Base-by-base conservation (phyloP, 352 stramenopile genomes). In the Phytophthora pseudosyringae region DNA sequence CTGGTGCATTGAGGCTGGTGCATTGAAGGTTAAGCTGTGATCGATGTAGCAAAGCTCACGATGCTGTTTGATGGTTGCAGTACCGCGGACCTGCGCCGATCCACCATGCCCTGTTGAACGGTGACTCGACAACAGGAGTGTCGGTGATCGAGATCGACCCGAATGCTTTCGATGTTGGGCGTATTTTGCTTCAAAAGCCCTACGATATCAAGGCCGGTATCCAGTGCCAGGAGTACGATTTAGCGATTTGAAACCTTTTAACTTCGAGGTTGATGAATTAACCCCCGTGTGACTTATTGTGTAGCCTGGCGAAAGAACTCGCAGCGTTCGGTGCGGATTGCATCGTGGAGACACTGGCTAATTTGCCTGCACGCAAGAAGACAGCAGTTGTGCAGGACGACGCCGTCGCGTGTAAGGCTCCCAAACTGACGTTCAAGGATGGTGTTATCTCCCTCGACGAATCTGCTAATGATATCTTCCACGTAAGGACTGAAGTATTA, bases 131-230 rank as follows among this genome's bases (percentile, higher is more conserved):
- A 3, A 97, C 89, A 1, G 89, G 89, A 29, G 79, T 96, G 28
- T 96, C 89, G 12, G 75, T 97, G 13, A 95, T 96, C 41, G 83
- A 95, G 63, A 94, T 97, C 44, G 89, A 97, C 56, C 85, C 86
- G 4, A 78, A 75, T 1, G 85, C 85, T 41, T 95, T 95, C 54
- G 87, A 95, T 47, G 86, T 94, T 29, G 87, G 87, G 7, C 87
- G 87, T 44, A 87, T 95, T 60, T 50, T 95, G 35, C 62, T 89
- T 8, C 86, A 91, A 40, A 71, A 81, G 36, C 21, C 52, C 21
- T 61, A 83, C 28, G 47, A 58, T 29, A 78, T 95, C 39, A 83
- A 78, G n/a, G 49, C 57, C 5, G 71, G 47, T 31, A 80, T 89
- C 40, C 88, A 88, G 32, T 87, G 57, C 36, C 69, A 74, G 40